A percentile compares a stretch with the other conserved stretches of the same genome.
phyloP scores from a whole-genome alignment of 306 rosid species.

The Nissolia schottii region DNA sequence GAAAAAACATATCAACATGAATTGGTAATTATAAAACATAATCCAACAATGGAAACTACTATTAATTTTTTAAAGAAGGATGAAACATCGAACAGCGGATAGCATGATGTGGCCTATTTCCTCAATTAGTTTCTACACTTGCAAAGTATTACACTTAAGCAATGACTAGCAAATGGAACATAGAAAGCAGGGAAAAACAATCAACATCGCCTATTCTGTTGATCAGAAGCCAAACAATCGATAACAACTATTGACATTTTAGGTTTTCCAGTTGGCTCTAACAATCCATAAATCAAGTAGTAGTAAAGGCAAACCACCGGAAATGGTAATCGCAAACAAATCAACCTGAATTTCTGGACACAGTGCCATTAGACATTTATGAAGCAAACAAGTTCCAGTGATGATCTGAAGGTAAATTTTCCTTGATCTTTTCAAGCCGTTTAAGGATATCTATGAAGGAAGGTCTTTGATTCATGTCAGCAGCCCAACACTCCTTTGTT shows the following conservation, averaged over 20 bases:
- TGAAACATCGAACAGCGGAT: conserved; percentile 13
- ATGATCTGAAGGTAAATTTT: conserved; percentile 59
- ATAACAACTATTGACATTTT: conserved; percentile 17
- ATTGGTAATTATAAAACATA: not conserved
- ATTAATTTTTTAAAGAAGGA: not conserved
- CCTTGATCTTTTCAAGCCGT: conserved; percentile 82
- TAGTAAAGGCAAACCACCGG: conserved; percentile 20
- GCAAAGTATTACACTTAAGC: conserved; percentile 11
- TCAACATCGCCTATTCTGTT: conserved; percentile 15
- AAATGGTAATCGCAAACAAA: conserved; percentile 32
- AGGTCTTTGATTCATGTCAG: conserved; percentile 84
- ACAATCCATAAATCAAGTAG: conserved; percentile 37
- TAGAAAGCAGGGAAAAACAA: conserved; percentile 12
- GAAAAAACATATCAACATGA: not conserved
- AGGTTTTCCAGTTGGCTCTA: conserved; percentile 28
- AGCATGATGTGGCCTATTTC: conserved; percentile 10
- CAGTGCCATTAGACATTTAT: conserved; percentile 26
- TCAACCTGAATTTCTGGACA: conserved; percentile 29
- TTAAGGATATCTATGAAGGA: conserved; percentile 91
- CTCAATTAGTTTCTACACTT: conserved; percentile 27
- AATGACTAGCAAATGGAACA: conserved; percentile 12
- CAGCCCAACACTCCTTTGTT: conserved; percentile 78
- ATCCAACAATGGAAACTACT: not conserved
- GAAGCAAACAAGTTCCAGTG: conserved; percentile 73
- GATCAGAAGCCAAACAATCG: conserved; percentile 22